These are phyloP conservation scores for Primulina tabacum DNA, from an alignment of 257 asterid species.

Conservation along the genomic window DNA sequence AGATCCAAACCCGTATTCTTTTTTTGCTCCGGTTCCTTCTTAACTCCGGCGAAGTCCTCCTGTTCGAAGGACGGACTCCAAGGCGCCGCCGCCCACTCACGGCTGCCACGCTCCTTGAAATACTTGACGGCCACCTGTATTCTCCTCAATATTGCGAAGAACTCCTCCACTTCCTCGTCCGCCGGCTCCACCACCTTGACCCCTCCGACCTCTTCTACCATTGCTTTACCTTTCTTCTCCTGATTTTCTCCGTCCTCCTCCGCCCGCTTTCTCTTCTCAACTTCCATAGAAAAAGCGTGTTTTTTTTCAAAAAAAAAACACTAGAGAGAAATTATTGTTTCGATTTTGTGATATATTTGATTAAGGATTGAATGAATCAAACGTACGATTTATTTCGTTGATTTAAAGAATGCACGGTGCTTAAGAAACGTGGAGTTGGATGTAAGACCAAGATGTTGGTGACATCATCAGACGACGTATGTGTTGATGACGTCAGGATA, in stretches of 20 bases:
- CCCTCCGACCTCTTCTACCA: not conserved
- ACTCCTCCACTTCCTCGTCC: constrained; percentile 41
- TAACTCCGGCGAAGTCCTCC: constrained; percentile 4
- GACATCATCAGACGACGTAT: not conserved
- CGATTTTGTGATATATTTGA: not conserved
- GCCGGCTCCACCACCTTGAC: constrained; percentile 1
- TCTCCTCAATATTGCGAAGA: constrained; percentile 31
- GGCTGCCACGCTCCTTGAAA: constrained; percentile 20
- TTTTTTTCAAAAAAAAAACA: too few relatives aligned
- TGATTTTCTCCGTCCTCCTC: not conserved
- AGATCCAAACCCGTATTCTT: not conserved
- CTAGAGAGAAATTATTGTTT: not conserved
- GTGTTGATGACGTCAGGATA: not conserved
- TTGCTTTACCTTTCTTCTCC: constrained; percentile 7
- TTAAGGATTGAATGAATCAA: not conserved
- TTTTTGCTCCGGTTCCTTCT: not conserved
- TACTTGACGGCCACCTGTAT: constrained; percentile 33
- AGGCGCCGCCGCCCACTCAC: not conserved
- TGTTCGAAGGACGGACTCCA: constrained; percentile 2
- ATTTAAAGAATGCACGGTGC: not conserved
- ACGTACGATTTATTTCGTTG: not conserved
- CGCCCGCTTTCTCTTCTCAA: constrained; percentile 1
- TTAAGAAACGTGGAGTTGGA: not conserved
- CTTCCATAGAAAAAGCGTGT: not conserved
- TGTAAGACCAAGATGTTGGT: not conserved